A percentile compares a stretch with the other conserved stretches of the same genome.
Conservation (phyloP, 331 rosid species). For the Erythrophleum ivorense region DNA sequence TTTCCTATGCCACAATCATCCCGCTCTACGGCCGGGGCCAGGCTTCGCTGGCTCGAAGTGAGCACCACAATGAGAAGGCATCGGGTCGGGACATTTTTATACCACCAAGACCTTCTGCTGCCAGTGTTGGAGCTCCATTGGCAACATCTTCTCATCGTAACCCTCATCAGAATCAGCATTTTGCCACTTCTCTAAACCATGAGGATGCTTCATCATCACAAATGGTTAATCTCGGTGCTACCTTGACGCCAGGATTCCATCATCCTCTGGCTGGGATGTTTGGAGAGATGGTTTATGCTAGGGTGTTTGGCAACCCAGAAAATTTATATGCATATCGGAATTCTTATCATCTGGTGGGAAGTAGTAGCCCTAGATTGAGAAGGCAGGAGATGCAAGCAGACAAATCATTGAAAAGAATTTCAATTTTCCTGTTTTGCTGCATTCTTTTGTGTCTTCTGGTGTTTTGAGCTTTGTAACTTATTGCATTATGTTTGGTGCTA, state of each 20-base stretch:
- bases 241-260: constrained; percentile 46
- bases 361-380: constrained; percentile 65
- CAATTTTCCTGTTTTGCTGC: constrained; percentile 82
- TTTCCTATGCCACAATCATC: constrained; percentile 77
- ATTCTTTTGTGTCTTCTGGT: constrained; percentile 77
- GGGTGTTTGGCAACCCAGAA: constrained; percentile 73
- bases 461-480: constrained; percentile 49
- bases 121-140: constrained; percentile 48
- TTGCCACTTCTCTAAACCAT: neutral
- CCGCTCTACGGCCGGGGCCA: constrained; percentile 87
- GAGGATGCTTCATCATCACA: constrained; percentile 53
- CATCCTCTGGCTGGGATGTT: constrained; percentile 71
- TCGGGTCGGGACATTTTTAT: constrained; percentile 41
- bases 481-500: neutral
- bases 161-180: constrained; percentile 65
- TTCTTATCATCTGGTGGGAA: constrained; percentile 48
- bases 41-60: constrained; percentile 34
- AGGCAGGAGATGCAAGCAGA: constrained; percentile 86
- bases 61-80: constrained; percentile 43
- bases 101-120: constrained; percentile 89
- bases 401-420: constrained; percentile 79
- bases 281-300: constrained; percentile 74
- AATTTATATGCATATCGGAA: constrained; percentile 39
- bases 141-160: constrained; percentile 59
- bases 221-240: neutral